These are phyloP conservation scores for Aspergillus jensenii DNA, from an alignment of 2,329 filamentous ascomycete species.

Conservation along the genomic window DNA sequence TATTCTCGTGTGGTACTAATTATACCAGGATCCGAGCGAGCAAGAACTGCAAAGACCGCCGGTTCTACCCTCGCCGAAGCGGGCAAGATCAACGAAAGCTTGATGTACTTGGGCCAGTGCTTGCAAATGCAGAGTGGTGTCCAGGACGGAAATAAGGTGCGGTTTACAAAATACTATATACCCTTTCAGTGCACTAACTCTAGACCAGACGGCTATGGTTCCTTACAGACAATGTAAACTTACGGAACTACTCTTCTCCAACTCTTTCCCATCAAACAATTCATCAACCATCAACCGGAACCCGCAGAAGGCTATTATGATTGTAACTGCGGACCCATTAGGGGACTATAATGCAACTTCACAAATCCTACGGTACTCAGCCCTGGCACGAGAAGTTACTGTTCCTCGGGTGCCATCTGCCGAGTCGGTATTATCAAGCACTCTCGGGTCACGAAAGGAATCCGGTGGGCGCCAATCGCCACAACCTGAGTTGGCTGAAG, in stretches of 20 bases:
- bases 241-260: conserved; percentile 82
- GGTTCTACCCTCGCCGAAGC: conserved; percentile 91
- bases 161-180: neutral
- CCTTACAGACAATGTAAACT: conserved; percentile 83
- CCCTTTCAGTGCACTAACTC: conserved; percentile 12
- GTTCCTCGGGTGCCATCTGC: conserved; percentile 85
- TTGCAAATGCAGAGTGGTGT: conserved; percentile 90
- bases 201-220: conserved; percentile 64
- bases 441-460: conserved; percentile 33
- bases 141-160: conserved; percentile 71
- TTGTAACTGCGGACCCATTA: conserved; percentile 88
- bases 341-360: conserved; percentile 97
- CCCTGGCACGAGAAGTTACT: conserved; percentile 87
- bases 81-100: conserved; percentile 95
- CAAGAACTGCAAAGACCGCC: conserved; percentile 88
- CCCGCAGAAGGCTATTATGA: conserved; percentile 89
- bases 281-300: conserved; percentile 54
- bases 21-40: conserved; percentile 72
- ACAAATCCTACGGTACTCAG: conserved; percentile 92
- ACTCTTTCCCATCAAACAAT: conserved; percentile 67
- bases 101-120: conserved; percentile 98
- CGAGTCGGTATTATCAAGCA: conserved; percentile 59
- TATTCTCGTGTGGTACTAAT: conserved; percentile 12
- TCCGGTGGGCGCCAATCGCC: conserved; percentile 45
- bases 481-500: conserved; percentile 51